A percentile compares a stretch with the other conserved stretches of the same genome.
phyloP scores from a whole-genome alignment of 116 monocot genomes.

The Posidonia oceanica region DNA sequence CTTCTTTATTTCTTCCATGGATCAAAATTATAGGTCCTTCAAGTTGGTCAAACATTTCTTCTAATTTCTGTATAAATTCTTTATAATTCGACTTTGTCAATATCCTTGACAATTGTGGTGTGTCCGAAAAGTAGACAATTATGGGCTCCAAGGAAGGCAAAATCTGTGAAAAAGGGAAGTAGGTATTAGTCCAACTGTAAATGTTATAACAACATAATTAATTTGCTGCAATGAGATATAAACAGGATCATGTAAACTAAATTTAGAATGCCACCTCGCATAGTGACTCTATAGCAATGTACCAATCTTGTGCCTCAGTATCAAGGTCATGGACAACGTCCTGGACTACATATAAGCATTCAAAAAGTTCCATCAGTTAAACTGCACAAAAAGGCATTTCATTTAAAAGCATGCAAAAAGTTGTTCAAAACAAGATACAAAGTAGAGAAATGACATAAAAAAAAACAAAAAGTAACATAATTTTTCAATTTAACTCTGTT shows the following conservation, averaged over 20 bases:
- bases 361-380: neutral
- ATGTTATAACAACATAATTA: neutral
- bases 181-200: neutral
- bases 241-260: neutral
- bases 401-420: neutral
- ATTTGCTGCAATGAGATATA: neutral
- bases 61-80: conserved; percentile 62
- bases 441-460: too few species aligned
- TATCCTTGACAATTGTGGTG: conserved; percentile 53
- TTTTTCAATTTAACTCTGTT: too few species aligned
- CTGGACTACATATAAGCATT: conserved; percentile 37
- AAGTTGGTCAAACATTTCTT: conserved; percentile 74
- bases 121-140: conserved; percentile 88
- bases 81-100: conserved; percentile 53
- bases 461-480: too few species aligned
- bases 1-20: conserved; percentile 69
- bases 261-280: conserved; percentile 43
- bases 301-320: conserved; percentile 81
- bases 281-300: conserved; percentile 76
- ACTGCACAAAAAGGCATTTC: conserved; percentile 5
- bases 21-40: conserved; percentile 67
- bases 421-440: neutral
- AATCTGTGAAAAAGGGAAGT: conserved; percentile 30
- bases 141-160: conserved; percentile 56
- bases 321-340: conserved; percentile 78